A percentile compares a stretch with the other conserved stretches of the same genome.
phyloP scores from a whole-genome alignment of 2,329 filamentous ascomycete genomes.

The Penicillium olsonii region DNA sequence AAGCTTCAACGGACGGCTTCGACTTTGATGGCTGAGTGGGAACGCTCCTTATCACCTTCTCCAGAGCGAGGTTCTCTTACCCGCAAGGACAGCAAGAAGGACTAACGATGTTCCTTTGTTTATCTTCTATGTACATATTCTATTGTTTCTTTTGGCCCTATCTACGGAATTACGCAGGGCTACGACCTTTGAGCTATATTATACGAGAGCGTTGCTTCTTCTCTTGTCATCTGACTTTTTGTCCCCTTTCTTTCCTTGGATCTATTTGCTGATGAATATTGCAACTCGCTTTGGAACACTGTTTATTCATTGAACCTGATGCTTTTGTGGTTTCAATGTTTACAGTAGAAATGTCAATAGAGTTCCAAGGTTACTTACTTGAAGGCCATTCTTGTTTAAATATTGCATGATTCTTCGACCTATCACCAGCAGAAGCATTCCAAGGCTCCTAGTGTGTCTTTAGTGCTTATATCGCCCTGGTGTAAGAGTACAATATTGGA shows the following conservation, averaged over 20 bases:
- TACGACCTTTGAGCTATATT: slow-evolving; percentile 30
- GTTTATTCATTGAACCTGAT: too few species aligned
- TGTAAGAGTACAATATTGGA: too few species aligned
- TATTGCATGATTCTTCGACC: too few species aligned
- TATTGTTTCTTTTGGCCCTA: slow-evolving; percentile 21
- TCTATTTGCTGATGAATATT: slow-evolving; percentile 1
- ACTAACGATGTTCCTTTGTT: slow-evolving; percentile 23
- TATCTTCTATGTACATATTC: slow-evolving; percentile 22
- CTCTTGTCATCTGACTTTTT: slow-evolving; percentile 11
- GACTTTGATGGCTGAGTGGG: slow-evolving; percentile 87
- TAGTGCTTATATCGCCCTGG: too few species aligned
- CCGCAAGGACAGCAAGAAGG: slow-evolving; percentile 34
- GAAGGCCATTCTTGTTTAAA: too few species aligned
- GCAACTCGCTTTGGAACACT: too few species aligned
- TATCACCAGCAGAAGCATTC: too few species aligned
- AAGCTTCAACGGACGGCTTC: slow-evolving; percentile 82
- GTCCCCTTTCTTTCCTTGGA: slow-evolving; percentile 11
- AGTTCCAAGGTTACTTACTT: too few species aligned
- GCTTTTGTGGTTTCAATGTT: too few species aligned
- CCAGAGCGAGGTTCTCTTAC: slow-evolving; percentile 27
- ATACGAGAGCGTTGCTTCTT: slow-evolving; percentile 31
- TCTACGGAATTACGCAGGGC: slow-evolving; percentile 33
- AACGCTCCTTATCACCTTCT: slow-evolving; percentile 69
- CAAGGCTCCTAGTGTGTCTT: too few species aligned
- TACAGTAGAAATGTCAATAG: too few species aligned